Evolutionary conservation across 495 filamentous ascomycete species (phyloP).

Genomic region (Penicillium alfredii): DNA sequence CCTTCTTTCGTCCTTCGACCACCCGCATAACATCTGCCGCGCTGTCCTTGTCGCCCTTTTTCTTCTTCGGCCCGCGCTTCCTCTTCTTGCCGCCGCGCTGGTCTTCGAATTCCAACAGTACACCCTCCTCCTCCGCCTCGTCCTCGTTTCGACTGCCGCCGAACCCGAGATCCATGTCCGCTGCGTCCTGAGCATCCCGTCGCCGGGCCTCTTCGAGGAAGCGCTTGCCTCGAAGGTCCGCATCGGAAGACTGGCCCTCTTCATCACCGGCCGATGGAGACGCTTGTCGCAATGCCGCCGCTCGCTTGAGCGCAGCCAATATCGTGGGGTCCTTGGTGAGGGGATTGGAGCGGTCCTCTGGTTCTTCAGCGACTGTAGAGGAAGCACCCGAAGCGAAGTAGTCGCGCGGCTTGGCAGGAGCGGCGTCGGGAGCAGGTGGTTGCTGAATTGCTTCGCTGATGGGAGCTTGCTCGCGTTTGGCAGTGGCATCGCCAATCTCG

Average conservation of each 20-base stretch:
- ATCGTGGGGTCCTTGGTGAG: slow-evolving; percentile 68
- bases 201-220: slow-evolving; percentile 59
- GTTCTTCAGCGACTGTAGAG: slow-evolving; percentile 27
- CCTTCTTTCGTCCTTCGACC: slow-evolving; percentile 61
- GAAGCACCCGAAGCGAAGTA: slow-evolving; percentile 32
- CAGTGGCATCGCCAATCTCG: slow-evolving; percentile 13
- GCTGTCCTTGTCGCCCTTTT: slow-evolving; percentile 77
- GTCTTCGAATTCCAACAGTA: slow-evolving; percentile 58
- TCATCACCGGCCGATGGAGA: slow-evolving; percentile 27
- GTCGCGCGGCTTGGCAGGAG: slow-evolving; percentile 29
- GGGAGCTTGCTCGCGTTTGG: slow-evolving; percentile 19
- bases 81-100: slow-evolving; percentile 54
- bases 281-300: slow-evolving; percentile 60
- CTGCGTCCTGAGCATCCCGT: slow-evolving; percentile 68
- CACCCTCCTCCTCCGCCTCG: slow-evolving; percentile 68
- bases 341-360: slow-evolving; percentile 48
- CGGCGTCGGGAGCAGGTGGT: slow-evolving; percentile 8
- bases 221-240: slow-evolving; percentile 60
- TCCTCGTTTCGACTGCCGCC: slow-evolving; percentile 79
- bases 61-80: slow-evolving; percentile 80
- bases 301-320: slow-evolving; percentile 78
- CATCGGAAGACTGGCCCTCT: slow-evolving; percentile 43
- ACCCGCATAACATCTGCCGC: slow-evolving; percentile 75
- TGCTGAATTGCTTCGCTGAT: slow-evolving; percentile 4
- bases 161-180: slow-evolving; percentile 93